These are phyloP conservation scores for Pythium dissimile DNA, from an alignment of 352 stramenopile species.

Conservation along the genomic window DNA sequence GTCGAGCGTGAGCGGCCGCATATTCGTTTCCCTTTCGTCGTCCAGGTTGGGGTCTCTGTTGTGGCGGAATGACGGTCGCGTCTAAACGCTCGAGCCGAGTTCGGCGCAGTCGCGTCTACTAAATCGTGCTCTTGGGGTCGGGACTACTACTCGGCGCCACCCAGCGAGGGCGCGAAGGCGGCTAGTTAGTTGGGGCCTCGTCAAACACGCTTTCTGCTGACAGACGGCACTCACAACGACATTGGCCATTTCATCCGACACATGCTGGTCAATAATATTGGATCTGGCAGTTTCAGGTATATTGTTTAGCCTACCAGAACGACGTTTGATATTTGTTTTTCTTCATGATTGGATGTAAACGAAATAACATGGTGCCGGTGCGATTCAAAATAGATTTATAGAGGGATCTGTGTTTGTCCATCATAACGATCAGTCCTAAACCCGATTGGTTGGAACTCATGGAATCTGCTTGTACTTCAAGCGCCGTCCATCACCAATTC, in stretches of 20 bases:
- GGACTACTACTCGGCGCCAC: too few relatives aligned
- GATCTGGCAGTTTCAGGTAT: neutral
- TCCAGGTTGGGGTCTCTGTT: neutral
- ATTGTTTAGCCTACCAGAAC: neutral
- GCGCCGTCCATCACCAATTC: neutral
- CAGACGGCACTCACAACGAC: too few relatives aligned
- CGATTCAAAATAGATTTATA: neutral
- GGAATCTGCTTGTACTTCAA: neutral
- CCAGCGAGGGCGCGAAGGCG: too few relatives aligned
- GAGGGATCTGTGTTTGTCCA: neutral
- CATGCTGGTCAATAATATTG: neutral
- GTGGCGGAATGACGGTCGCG: conserved; percentile 1
- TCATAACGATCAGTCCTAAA: neutral
- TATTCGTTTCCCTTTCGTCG: neutral
- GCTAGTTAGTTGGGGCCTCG: too few relatives aligned
- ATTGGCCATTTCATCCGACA: neutral
- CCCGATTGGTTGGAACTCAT: neutral
- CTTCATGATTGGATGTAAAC: neutral
- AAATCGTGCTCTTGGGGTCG: too few relatives aligned
- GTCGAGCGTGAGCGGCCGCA: conserved; percentile 1
- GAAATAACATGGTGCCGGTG: neutral
- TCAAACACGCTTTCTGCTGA: too few relatives aligned
- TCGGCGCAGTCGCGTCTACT: neutral
- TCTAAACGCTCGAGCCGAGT: neutral
- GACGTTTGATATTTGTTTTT: neutral